Base-by-base conservation (phyloP, 305 asterid genomes). In the Solanum hybrid region DNA sequence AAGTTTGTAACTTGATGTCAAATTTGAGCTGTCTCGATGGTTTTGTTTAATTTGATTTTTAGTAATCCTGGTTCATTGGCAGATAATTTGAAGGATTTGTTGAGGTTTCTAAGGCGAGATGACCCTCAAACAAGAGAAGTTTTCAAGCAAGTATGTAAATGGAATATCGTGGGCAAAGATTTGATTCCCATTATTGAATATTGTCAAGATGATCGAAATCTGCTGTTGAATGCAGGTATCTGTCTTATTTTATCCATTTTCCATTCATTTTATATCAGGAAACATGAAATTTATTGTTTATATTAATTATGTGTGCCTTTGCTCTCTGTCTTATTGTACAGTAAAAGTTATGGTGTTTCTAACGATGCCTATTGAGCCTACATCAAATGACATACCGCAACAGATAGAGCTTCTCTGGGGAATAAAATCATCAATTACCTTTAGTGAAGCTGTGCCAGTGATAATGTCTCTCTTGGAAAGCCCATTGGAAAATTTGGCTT, bases 351-450 rank as follows among this genome's bases (percentile, higher is more conserved):
- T 97, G 94, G 99, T 97, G 92, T 97, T 97, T 91, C 95, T 97
- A 45, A 95, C 99, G 1, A 97, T 97, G 99, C 99, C 99, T 20
- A 88, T 97, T 36, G 99, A 97, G 93, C 95, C 97, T 33, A 87
- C 97, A 14, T 97, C 99, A 8, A 68, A 79, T 90, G 99, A 96
- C 89, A 95, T 96, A 90, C 90, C 96, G 17, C 98, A 94, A 91
- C 99, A 97, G 95, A 95, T 94, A 37, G 99, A 97, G 94, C 94
- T 92, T 93, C 95, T 97, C 15, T 97, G 99, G 99, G 95, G 94
- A 72, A 70, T 97, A 93, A 97, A 97, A 92, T 93, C 95, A 70
- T 94, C 97, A 7, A 90, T 97, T 82, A 92, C 98, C 24, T 80
- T 45, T 32, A 97, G 99, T 90, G 93, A 93, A 73, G 93, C 91